These are phyloP conservation scores for Nowakowskiella sp. DNA, from an alignment of 192 early-diverging fungal species.

Conservation along the genomic window DNA sequence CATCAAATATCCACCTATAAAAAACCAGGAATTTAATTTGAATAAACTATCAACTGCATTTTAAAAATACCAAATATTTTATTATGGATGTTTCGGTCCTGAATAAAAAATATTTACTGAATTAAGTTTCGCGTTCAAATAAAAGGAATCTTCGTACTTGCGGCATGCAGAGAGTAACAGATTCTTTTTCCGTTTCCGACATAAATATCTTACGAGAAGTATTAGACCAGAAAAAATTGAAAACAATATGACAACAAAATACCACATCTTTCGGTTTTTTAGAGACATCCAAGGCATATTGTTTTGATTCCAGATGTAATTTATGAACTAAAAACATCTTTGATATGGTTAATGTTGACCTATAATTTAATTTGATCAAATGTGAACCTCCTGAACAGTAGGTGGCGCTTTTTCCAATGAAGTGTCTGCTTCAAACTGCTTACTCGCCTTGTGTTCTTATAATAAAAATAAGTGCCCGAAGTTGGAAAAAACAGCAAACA, in stretches of 20 bases:
- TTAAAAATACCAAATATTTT: constrained; percentile 60
- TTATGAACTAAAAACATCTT: constrained; percentile 67
- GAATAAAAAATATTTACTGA: not conserved
- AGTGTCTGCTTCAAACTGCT: constrained; percentile 29
- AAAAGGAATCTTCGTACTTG: constrained; percentile 21
- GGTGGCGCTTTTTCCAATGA: constrained; percentile 65
- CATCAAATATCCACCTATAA: constrained; percentile 57
- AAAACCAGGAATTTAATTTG: not conserved
- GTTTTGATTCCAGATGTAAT: constrained; percentile 64
- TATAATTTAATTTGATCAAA: not conserved
- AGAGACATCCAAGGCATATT: too few species aligned
- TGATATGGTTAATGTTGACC: not conserved
- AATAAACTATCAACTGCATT: not conserved
- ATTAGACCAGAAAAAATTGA: too few species aligned
- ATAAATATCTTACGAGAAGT: constrained; percentile 51
- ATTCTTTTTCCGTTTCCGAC: constrained; percentile 66
- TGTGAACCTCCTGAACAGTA: constrained; percentile 56
- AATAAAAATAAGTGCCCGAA: not conserved
- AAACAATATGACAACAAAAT: too few species aligned
- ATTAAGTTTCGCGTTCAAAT: not conserved
- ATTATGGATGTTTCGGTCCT: constrained; percentile 72
- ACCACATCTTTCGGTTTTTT: constrained; percentile 16
- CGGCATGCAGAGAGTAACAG: constrained; percentile 61
- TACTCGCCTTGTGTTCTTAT: constrained; percentile 42
- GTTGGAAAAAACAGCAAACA: not conserved